Percentiles rank a stretch among this genome's conserved stretches.
These are phyloP conservation scores for Penicillium diatomitis DNA, from an alignment of 495 filamentous ascomycete species.

Conservation along the genomic window DNA sequence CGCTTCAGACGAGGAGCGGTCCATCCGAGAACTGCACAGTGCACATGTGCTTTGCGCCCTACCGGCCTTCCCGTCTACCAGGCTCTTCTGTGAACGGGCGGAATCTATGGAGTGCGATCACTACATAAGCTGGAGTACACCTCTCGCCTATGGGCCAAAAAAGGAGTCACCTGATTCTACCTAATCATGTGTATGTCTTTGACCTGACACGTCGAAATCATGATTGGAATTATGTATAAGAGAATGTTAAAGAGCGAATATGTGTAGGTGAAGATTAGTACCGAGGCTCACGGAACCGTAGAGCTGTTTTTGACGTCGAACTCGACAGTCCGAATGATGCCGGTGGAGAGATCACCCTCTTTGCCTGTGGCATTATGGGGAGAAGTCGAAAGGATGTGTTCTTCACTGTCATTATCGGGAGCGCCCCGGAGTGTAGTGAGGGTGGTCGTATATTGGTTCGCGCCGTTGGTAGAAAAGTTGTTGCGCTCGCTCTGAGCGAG, in stretches of 20 bases:
- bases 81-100: too few relatives aligned
- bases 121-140: too few relatives aligned
- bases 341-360: not conserved
- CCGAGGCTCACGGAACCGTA: not conserved
- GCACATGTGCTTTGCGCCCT: too few relatives aligned
- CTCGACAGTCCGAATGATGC: slow-evolving; percentile 25
- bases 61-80: too few relatives aligned
- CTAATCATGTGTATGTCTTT: too few relatives aligned
- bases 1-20: too few relatives aligned
- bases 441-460: slow-evolving; percentile 12
- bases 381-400: slow-evolving; percentile 14
- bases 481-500: slow-evolving; percentile 14
- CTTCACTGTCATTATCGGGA: slow-evolving; percentile 19
- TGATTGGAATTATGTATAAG: not conserved
- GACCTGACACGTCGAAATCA: too few relatives aligned
- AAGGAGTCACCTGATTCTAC: too few relatives aligned
- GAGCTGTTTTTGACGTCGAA: slow-evolving; percentile 20
- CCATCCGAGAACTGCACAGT: too few relatives aligned
- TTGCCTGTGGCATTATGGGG: slow-evolving; percentile 3
- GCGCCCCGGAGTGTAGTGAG: slow-evolving; percentile 7
- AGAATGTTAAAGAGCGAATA: too few relatives aligned
- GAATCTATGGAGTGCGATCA: too few relatives aligned
- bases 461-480: slow-evolving; percentile 10
- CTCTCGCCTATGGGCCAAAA: too few relatives aligned
- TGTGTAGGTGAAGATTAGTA: not conserved